Conservation (phyloP, 345 rosid species). For the Trapa bicornis region DNA sequence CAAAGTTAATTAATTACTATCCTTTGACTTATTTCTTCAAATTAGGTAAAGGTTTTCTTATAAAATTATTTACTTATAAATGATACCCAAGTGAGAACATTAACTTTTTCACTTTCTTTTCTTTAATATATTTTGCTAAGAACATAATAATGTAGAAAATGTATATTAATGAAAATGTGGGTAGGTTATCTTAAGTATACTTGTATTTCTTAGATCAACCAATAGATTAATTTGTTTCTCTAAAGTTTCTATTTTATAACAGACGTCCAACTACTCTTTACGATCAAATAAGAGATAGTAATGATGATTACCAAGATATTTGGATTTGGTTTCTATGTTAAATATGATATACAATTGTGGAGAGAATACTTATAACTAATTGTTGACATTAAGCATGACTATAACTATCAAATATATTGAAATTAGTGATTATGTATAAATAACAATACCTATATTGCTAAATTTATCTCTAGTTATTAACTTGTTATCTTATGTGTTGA, state of each 20-base stretch:
- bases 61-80: neutral
- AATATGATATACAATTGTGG: neutral
- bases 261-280: slow-evolving; percentile 87
- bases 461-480: neutral
- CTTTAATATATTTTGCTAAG: neutral
- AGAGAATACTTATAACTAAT: neutral
- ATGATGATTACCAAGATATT: slow-evolving; percentile 75
- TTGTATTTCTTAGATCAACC: neutral
- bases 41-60: neutral
- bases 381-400: neutral
- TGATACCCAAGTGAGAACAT: neutral
- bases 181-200: slow-evolving; percentile 26
- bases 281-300: slow-evolving; percentile 78
- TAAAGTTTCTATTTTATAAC: slow-evolving; percentile 16
- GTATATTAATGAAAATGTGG: slow-evolving; percentile 53
- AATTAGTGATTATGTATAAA: no score
- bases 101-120: neutral
- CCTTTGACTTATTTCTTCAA: no score
- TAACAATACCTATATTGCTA: neutral
- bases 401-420: neutral
- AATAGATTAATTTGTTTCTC: neutral
- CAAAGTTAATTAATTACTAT: neutral
- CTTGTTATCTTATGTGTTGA: neutral
- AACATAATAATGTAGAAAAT: neutral
- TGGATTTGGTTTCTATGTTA: neutral